Percentiles rank a stretch among this genome's conserved stretches.
Evolutionary conservation across 129 eudicot genomes (phyloP).

Genomic region (Glebionis coronaria): DNA sequence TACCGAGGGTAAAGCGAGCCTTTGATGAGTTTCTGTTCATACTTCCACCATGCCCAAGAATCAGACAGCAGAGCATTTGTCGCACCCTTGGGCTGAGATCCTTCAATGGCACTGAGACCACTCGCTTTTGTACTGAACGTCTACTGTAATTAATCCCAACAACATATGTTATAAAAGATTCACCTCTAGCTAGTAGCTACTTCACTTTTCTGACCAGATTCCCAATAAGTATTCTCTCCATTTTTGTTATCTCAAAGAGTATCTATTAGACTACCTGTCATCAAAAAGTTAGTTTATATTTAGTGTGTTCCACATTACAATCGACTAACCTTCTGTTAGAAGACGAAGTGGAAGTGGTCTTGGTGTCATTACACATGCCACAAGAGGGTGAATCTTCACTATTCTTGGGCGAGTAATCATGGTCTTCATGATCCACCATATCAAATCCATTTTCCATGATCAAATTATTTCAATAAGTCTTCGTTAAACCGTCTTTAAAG

Average conservation of each 20-base stretch:
- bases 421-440: conserved; percentile 45
- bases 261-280: conserved; percentile 2
- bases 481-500: too few species aligned
- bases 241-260: not conserved
- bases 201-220: not conserved
- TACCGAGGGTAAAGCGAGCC: conserved; percentile 98
- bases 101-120: conserved; percentile 67
- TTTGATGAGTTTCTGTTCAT: conserved; percentile 95
- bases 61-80: conserved; percentile 82
- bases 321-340: conserved; percentile 60
- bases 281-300: not conserved
- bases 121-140: conserved; percentile 62
- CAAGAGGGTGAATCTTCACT: conserved; percentile 69
- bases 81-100: conserved; percentile 60
- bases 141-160: conserved; percentile 39
- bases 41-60: conserved; percentile 98
- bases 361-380: conserved; percentile 40
- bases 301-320: not conserved
- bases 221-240: conserved; percentile 8
- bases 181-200: not conserved
- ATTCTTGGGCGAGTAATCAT: conserved; percentile 45
- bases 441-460: conserved; percentile 48
- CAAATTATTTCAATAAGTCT: not conserved
- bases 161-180: conserved; percentile 3
- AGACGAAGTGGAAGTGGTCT: conserved; percentile 60